phyloP scores from a whole-genome alignment of 305 asterid genomes.

The Fraxinus sp. region DNA sequence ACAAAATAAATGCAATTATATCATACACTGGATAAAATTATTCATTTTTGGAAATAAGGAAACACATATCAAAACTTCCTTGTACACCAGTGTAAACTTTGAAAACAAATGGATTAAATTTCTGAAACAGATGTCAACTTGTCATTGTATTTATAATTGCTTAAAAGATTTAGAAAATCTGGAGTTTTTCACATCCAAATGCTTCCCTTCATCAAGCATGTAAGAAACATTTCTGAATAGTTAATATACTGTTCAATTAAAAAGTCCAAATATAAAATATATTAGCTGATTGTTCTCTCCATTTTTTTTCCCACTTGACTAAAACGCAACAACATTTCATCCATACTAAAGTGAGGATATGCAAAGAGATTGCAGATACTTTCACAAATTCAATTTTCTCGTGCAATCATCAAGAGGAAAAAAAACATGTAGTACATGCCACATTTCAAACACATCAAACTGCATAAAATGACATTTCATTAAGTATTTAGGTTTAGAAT shows the following conservation, averaged over 20 bases:
- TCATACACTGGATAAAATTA: neutral
- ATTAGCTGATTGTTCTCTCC: neutral
- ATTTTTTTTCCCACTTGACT: neutral
- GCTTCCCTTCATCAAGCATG: neutral
- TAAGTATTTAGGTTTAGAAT: slow-evolving; percentile 17
- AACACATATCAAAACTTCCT: neutral
- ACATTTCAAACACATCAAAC: neutral
- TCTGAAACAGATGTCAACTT: neutral
- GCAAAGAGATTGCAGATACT: neutral
- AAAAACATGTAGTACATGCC: neutral
- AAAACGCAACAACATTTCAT: neutral
- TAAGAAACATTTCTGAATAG: neutral
- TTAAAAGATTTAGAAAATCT: neutral
- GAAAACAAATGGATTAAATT: neutral
- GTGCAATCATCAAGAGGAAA: neutral
- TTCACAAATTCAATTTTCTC: neutral
- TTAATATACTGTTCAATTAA: neutral
- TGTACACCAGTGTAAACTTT: neutral
- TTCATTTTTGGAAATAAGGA: neutral
- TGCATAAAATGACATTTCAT: neutral
- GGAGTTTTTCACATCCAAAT: neutral
- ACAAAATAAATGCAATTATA: neutral
- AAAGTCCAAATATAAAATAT: neutral
- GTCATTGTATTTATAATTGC: neutral
- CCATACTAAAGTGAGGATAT: neutral